phyloP scores from a whole-genome alignment of 306 rosid genomes.

The Trifolium fragiferum region DNA sequence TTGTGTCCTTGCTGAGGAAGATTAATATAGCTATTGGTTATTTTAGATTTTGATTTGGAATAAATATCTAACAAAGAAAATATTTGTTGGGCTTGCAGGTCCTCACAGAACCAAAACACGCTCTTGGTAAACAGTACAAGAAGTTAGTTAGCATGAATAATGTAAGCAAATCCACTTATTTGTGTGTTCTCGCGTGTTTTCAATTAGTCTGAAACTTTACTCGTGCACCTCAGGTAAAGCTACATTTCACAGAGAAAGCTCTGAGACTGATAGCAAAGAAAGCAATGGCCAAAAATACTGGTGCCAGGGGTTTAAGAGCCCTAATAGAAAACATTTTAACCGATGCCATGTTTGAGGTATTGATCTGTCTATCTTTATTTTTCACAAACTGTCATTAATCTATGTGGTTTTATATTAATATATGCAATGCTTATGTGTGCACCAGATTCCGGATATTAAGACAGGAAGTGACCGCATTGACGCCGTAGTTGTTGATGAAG shows the following conservation, averaged over 20 bases:
- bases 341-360: slow-evolving; percentile 94
- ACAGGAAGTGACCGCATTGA: slow-evolving; percentile 77
- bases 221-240: slow-evolving; percentile 68
- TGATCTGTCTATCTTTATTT: slow-evolving; percentile 19
- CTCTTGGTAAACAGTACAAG: slow-evolving; percentile 96
- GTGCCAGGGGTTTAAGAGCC: slow-evolving; percentile 95
- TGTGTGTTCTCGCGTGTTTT: neutral
- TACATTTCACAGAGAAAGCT: slow-evolving; percentile 76
- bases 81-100: slow-evolving; percentile 60
- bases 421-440: slow-evolving; percentile 28
- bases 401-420: slow-evolving; percentile 8
- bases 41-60: slow-evolving; percentile 5
- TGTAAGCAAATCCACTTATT: slow-evolving; percentile 56
- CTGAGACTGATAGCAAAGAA: slow-evolving; percentile 75
- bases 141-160: slow-evolving; percentile 86
- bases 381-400: slow-evolving; percentile 3
- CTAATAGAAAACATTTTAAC: slow-evolving; percentile 81
- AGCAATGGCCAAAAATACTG: slow-evolving; percentile 93
- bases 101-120: slow-evolving; percentile 89
- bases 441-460: slow-evolving; percentile 85
- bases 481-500: slow-evolving; percentile 84
- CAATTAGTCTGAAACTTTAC: slow-evolving; percentile 28
- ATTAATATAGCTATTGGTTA: neutral
- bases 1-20: neutral
- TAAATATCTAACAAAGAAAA: slow-evolving; percentile 20